Percentiles rank a stretch among this genome's conserved stretches.
These are phyloP conservation scores for Annulohypoxylon maeteangense DNA, from an alignment of 495 filamentous ascomycete species.

Conservation along the genomic window DNA sequence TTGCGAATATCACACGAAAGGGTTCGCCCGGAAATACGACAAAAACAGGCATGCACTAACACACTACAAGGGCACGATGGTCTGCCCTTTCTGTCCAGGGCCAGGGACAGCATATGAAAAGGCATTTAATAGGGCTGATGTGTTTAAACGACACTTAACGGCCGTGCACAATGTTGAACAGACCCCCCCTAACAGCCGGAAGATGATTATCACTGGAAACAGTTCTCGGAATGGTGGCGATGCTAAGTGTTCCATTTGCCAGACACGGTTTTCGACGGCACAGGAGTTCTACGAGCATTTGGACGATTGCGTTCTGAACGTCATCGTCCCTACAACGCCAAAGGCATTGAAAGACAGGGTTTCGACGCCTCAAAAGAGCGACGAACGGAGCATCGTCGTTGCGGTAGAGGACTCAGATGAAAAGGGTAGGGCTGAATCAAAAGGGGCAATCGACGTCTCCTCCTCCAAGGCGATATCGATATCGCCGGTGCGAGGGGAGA, in stretches of 20 bases:
- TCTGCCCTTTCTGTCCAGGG: conserved; percentile 97
- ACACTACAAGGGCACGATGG: conserved; percentile 99
- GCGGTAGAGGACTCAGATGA: conserved; percentile 68
- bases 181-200: conserved; percentile 93
- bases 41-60: conserved; percentile 98
- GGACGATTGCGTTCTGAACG: conserved; percentile 95
- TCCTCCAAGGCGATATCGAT: conserved; percentile 11
- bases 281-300: conserved; percentile 99
- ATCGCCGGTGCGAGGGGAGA: conserved; percentile 29
- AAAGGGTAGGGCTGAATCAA: conserved; percentile 56
- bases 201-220: conserved; percentile 73
- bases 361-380: conserved; percentile 60
- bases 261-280: conserved; percentile 85
- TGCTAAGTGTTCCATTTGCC: conserved; percentile 97
- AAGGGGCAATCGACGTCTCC: conserved; percentile 17
- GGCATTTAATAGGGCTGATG: conserved; percentile 97
- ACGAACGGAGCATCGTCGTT: conserved; percentile 63
- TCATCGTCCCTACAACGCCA: conserved; percentile 89
- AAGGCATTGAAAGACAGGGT: conserved; percentile 67
- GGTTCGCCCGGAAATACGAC: conserved; percentile 97
- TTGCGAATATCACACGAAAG: conserved; percentile 96
- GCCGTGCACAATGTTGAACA: conserved; percentile 96
- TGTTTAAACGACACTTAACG: conserved; percentile 97
- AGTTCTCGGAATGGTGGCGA: conserved; percentile 71
- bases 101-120: conserved; percentile 94